A percentile compares a stretch with the other conserved stretches of the same genome.
These are phyloP conservation scores for Thelonectria blattea DNA, from an alignment of 2,329 filamentous ascomycete species.

Conservation along the genomic window DNA sequence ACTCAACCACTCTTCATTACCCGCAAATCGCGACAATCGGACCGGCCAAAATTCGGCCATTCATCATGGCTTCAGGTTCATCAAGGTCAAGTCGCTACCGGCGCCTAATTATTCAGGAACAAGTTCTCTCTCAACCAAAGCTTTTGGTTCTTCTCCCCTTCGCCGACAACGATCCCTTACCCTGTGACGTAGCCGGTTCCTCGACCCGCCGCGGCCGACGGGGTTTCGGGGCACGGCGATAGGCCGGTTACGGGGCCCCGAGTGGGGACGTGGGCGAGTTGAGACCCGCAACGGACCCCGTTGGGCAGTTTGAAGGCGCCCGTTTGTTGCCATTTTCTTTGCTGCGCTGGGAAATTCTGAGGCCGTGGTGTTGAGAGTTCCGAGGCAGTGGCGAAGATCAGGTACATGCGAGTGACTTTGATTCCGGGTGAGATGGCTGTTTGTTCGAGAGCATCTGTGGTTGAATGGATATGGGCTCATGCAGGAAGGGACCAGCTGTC, in stretches of 20 bases:
- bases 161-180: slow-evolving; percentile 1
- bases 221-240: slow-evolving; percentile 25
- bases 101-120: neutral
- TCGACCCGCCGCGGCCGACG: slow-evolving; percentile 22
- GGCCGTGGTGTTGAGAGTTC: too few relatives aligned
- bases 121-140: neutral
- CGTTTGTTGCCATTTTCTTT: too few relatives aligned
- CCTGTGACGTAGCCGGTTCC: slow-evolving; percentile 29
- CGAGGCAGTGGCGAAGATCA: too few relatives aligned
- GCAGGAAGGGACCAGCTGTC: too few relatives aligned
- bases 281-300: slow-evolving; percentile 11
- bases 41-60: neutral
- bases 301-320: neutral
- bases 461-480: too few relatives aligned
- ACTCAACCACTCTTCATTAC: too few relatives aligned
- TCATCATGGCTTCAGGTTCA: neutral
- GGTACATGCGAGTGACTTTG: neutral
- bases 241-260: slow-evolving; percentile 22
- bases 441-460: neutral
- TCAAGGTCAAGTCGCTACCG: slow-evolving; percentile 14
- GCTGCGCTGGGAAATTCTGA: too few relatives aligned
- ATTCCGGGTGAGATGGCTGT: neutral
- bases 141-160: neutral
- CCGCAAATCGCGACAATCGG: neutral
- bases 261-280: slow-evolving; percentile 7